Evolutionary conservation across 306 rosid species (phyloP), one percentile per base, ranked within the genome.

Genomic region (Prosopis cineraria): DNA sequence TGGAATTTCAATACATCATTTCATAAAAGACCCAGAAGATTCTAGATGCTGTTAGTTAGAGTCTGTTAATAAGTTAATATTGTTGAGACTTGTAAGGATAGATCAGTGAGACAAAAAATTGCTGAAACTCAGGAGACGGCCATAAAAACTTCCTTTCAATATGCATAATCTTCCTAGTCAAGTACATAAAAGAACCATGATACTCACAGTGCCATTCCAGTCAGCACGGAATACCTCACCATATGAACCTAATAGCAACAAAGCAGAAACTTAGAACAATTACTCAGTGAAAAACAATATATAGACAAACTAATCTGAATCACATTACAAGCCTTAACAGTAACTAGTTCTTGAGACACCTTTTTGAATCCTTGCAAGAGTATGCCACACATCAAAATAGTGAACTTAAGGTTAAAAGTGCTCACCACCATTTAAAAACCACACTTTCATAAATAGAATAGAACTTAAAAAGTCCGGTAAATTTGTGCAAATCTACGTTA

Each of bases 161-260:
- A 10, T 66, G 79, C 36, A 72, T 72, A 72, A 67, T 79, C 11
- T 76, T 71, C 12, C 52, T 39, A 40, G 53, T 39, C 52, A 40
- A 67, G 52, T 13, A 40, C 36, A 56, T 43, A 16, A 74, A 55
- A 78, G 76, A 70, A 74, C 59, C 36, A 68, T 70, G 83, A 75
- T 84, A 88, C 98, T 91, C 87, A 96, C 99, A 2, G 98, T 93
- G 84, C 97, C 99, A 84, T 96, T 91, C 99, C 93, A 93, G 85
- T 96, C 99, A 0, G 99, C 99, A 64, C 78, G 97, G 83, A 91
- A 96, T 44, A 96, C 99, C 89, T 96, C 99, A 7, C 99, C 99
- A 81, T 96, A 96, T 22, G 99, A 96, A 89, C 99, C 99, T 96
- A 83, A 69, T 40, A 22, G 78, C 68, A 82, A 66, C 71, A 82